phyloP scores from a whole-genome alignment of 108 stramenopile genomes.

The Nitzschia inconspicua region DNA sequence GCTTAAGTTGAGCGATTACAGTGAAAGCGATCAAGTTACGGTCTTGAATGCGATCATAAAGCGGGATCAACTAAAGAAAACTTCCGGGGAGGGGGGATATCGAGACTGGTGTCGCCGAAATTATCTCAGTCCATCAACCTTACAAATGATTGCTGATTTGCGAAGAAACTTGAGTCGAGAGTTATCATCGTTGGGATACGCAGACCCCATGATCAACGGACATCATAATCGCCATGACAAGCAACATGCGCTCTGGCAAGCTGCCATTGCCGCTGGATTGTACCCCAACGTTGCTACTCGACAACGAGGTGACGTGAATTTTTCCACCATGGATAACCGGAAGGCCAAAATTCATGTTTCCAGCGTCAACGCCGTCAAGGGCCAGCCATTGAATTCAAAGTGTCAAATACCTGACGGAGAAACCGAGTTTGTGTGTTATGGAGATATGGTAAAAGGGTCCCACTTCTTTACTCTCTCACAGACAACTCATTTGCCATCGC shows the following conservation, averaged over 20 bases:
- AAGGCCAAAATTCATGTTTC: conserved; percentile 72
- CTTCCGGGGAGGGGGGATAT: conserved; percentile 20
- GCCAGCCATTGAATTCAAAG: conserved; percentile 50
- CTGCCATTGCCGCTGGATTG: conserved; percentile 64
- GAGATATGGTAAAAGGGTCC: conserved; percentile 64
- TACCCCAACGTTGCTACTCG: conserved; percentile 75
- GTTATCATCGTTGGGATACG: conserved; percentile 51
- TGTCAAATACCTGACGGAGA: conserved; percentile 50
- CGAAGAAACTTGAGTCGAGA: conserved; percentile 55
- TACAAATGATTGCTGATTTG: conserved; percentile 67
- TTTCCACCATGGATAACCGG: conserved; percentile 62
- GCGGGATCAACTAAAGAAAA: conserved; percentile 43
- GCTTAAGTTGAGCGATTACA: conserved; percentile 44
- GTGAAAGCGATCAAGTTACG: conserved; percentile 73
- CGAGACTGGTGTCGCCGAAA: conserved; percentile 58
- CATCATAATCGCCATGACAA: conserved; percentile 63
- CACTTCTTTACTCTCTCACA: conserved; percentile 57
- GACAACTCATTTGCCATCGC: conserved; percentile 59
- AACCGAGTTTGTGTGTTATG: conserved; percentile 67
- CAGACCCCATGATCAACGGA: conserved; percentile 12
- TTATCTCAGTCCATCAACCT: conserved; percentile 45
- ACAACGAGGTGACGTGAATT: conserved; percentile 58
- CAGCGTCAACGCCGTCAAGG: conserved; percentile 66
- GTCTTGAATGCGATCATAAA: conserved; percentile 48
- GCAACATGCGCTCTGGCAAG: conserved; percentile 45